phyloP scores from a whole-genome alignment of 192 early-diverging fungal genomes.

The Coemansia sp. region DNA sequence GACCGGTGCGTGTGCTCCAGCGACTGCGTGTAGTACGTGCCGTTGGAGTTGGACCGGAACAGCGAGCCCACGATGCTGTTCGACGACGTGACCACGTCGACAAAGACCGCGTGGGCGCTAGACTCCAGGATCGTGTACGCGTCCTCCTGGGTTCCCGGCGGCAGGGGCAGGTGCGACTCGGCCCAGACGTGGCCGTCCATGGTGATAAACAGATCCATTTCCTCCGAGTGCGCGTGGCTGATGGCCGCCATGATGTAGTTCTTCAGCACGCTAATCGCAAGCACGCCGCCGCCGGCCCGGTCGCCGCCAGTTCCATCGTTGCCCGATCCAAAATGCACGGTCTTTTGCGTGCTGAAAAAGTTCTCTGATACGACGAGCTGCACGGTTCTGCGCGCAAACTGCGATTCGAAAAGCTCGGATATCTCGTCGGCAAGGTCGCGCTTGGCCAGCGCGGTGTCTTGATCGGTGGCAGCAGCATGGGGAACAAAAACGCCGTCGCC shows the following conservation, averaged over 20 bases:
- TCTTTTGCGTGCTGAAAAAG: slow-evolving; percentile 61
- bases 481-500: slow-evolving; percentile 8
- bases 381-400: slow-evolving; percentile 16
- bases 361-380: slow-evolving; percentile 72
- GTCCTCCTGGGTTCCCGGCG: slow-evolving; percentile 55
- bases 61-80: slow-evolving; percentile 62
- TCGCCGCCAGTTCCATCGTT: slow-evolving; percentile 52
- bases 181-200: slow-evolving; percentile 65
- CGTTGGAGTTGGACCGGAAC: slow-evolving; percentile 84
- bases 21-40: slow-evolving; percentile 76
- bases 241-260: slow-evolving; percentile 70
- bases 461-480: neutral
- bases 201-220: slow-evolving; percentile 65
- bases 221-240: slow-evolving; percentile 54
- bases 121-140: slow-evolving; percentile 89
- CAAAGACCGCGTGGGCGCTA: slow-evolving; percentile 64
- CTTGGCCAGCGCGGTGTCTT: neutral
- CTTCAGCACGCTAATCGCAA: slow-evolving; percentile 69
- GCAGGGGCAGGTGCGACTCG: slow-evolving; percentile 60
- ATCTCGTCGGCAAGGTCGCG: slow-evolving; percentile 14
- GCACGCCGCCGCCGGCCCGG: slow-evolving; percentile 61
- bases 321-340: slow-evolving; percentile 59
- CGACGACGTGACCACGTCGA: slow-evolving; percentile 64
- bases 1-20: slow-evolving; percentile 82
- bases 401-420: slow-evolving; percentile 24